Conservation (phyloP, 768 basidiomycete genomes). For the Xerocomellus dryophilus region DNA sequence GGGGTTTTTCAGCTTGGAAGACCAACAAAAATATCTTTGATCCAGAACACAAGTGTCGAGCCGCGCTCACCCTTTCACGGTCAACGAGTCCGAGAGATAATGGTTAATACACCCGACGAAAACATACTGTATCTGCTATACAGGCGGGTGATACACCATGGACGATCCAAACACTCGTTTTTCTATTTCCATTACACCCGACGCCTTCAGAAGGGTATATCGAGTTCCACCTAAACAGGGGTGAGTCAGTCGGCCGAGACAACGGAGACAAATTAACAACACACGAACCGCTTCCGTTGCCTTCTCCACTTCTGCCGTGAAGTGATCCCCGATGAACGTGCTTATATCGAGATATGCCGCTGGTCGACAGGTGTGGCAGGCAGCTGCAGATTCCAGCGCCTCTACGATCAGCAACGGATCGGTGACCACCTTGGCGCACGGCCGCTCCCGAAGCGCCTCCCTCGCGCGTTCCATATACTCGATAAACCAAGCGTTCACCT, state of each 20-base stretch:
- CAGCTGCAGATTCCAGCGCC: constrained; percentile 27
- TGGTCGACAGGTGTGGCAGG: constrained; percentile 31
- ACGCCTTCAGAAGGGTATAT: constrained; percentile 26
- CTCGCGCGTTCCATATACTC: constrained; percentile 35
- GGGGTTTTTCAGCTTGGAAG: neutral
- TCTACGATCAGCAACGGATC: constrained; percentile 33
- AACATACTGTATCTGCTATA: neutral
- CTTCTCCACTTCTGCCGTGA: constrained; percentile 29
- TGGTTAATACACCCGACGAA: neutral
- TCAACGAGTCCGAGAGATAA: neutral
- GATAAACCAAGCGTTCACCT: constrained; percentile 35
- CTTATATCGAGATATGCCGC: constrained; percentile 32
- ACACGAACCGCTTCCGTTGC: constrained; percentile 27
- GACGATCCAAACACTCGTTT: neutral
- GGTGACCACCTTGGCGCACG: constrained; percentile 29
- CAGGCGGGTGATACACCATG: constrained; percentile 9
- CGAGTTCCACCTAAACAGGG: constrained; percentile 29
- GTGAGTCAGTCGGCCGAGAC: constrained; percentile 10
- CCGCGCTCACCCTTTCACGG: neutral
- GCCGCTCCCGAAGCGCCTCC: constrained; percentile 29
- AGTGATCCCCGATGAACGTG: constrained; percentile 32
- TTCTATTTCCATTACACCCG: neutral
- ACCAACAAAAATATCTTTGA: neutral
- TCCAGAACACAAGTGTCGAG: neutral
- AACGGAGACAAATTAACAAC: neutral